A percentile compares a stretch with the other conserved stretches of the same genome.
phyloP scores from a whole-genome alignment of 2,329 filamentous ascomycete genomes.

The Metarhizium brunneum region DNA sequence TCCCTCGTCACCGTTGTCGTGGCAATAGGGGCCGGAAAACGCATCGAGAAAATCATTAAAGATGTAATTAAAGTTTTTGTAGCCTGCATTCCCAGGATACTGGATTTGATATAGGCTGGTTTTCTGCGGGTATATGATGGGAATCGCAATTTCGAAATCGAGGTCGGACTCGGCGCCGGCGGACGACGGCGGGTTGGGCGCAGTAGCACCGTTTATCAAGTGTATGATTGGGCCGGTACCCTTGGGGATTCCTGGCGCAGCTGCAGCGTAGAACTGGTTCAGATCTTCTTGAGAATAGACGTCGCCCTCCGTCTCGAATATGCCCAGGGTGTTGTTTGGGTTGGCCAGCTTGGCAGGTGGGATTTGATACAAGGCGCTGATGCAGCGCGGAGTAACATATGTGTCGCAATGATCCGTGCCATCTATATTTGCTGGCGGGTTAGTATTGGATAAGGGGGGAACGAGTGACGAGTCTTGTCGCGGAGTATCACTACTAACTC shows the following conservation, averaged over 20 bases:
- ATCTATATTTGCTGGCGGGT: not conserved
- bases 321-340: slow-evolving; percentile 35
- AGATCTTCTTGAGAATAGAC: slow-evolving; percentile 41
- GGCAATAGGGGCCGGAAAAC: slow-evolving; percentile 44
- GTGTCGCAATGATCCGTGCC: slow-evolving; percentile 31
- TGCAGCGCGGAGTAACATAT: slow-evolving; percentile 48
- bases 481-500: too few relatives aligned
- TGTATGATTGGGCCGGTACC: slow-evolving; percentile 34
- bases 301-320: slow-evolving; percentile 42
- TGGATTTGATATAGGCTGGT: too few relatives aligned
- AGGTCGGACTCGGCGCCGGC: slow-evolving; percentile 39
- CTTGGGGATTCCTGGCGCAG: slow-evolving; percentile 28
- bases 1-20: slow-evolving; percentile 35
- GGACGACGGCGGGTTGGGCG: slow-evolving; percentile 25
- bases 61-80: slow-evolving; percentile 11
- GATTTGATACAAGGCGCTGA: slow-evolving; percentile 38
- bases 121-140: slow-evolving; percentile 40
- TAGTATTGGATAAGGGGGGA: not conserved
- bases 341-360: slow-evolving; percentile 25
- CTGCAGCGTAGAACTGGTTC: slow-evolving; percentile 36
- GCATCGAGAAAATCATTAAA: slow-evolving; percentile 37
- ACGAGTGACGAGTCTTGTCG: too few relatives aligned
- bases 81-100: too few relatives aligned
- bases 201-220: slow-evolving; percentile 36
- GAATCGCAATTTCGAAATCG: slow-evolving; percentile 44